Conservation (phyloP, 2,329 filamentous ascomycete species). For the Bipolaris sorokiniana region DNA sequence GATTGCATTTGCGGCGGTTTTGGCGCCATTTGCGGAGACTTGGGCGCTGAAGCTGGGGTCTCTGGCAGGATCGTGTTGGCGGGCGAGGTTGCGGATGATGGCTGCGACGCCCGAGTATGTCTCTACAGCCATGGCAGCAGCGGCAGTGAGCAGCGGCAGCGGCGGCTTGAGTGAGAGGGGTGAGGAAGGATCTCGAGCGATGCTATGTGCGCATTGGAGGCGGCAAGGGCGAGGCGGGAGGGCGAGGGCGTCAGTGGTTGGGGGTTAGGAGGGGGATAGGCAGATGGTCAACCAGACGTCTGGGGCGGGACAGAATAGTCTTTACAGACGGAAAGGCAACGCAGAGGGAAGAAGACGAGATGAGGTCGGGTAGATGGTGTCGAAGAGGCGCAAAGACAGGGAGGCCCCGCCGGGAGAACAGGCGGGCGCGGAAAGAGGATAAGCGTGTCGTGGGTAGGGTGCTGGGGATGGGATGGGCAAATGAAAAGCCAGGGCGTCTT, state of each 20-base stretch:
- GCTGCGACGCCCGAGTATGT: conserved; percentile 47
- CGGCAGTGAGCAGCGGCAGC: conserved; percentile 6
- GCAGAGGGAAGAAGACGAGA: conserved; percentile 4
- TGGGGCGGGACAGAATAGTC: conserved; percentile 4
- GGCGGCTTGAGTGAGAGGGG: conserved; percentile 15
- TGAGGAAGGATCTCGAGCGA: conserved; percentile 28
- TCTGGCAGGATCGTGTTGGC: conserved; percentile 53
- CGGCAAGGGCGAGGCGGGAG: conserved; percentile 18
- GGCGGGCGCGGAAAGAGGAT: conserved; percentile 9
- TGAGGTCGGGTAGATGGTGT: conserved; percentile 7
- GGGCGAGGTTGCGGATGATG: conserved; percentile 57
- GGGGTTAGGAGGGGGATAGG: neutral
- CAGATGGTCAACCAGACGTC: neutral
- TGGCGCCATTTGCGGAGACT: conserved; percentile 44
- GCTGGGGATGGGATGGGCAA: neutral
- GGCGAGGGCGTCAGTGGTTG: neutral
- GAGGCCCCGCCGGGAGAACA: conserved; percentile 12
- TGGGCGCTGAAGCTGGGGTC: conserved; percentile 54
- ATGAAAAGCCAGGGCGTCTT: neutral
- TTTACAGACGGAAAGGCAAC: neutral
- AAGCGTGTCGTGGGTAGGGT: conserved; percentile 1
- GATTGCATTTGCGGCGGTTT: conserved; percentile 59
- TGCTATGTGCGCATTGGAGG: conserved; percentile 46
- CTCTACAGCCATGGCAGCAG: conserved; percentile 43
- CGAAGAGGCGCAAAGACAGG: conserved; percentile 7